phyloP scores from a whole-genome alignment of 768 basidiomycete genomes.

The Amanita brunnescens region DNA sequence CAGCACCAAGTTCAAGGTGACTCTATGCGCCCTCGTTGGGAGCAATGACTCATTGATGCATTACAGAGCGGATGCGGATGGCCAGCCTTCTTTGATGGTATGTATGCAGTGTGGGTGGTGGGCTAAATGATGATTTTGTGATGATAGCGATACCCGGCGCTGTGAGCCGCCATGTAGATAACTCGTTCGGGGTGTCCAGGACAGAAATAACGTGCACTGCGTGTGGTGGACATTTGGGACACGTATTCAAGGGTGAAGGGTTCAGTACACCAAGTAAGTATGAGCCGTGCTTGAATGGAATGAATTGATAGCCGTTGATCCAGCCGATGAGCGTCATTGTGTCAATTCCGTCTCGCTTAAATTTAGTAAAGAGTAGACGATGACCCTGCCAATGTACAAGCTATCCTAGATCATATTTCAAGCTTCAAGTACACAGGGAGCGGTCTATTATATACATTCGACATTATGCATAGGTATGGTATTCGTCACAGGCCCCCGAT shows the following conservation, averaged over 20 bases:
- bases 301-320: not conserved
- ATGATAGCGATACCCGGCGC: conserved; percentile 78
- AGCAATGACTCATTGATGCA: not conserved
- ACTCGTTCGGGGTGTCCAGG: conserved; percentile 53
- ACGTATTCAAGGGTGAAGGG: conserved; percentile 92
- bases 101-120: conserved; percentile 7
- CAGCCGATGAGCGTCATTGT: conserved; percentile 80
- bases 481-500: conserved; percentile 65
- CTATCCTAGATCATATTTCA: not conserved
- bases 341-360: conserved; percentile 85
- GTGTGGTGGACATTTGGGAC: conserved; percentile 90
- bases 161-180: conserved; percentile 71
- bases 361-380: conserved; percentile 45
- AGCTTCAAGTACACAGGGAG: not conserved
- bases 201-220: conserved; percentile 86
- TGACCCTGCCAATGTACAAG: too few relatives aligned
- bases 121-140: not conserved
- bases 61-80: conserved; percentile 81
- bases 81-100: conserved; percentile 97
- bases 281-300: not conserved
- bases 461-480: conserved; percentile 4
- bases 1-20: conserved; percentile 74
- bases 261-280: conserved; percentile 66
- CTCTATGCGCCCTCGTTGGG: conserved; percentile 9
- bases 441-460: not conserved